Evolutionary conservation across 306 rosid species (phyloP), one percentile per base, ranked within the genome.

Genomic region (Lablab purpureus): DNA sequence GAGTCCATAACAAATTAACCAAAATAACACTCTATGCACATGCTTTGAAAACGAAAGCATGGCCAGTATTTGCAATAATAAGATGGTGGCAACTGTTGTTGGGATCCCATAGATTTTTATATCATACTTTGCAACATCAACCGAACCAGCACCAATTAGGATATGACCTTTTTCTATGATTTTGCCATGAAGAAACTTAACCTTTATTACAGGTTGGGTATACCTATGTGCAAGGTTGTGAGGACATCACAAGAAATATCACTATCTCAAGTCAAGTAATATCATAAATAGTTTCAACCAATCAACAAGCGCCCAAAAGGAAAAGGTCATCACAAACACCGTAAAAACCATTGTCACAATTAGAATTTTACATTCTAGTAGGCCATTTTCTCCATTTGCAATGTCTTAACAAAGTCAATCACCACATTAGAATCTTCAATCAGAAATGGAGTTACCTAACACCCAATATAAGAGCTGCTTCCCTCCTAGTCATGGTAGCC

Each of bases 401-500:
- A 67, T 43, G 49, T 46, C 34, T 34, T 19, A 43, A 71, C 10
- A 56, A 6, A 21, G 28, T 21, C n/a, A 49, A 22, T 18, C 21
- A 75, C 17, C 12, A 15, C 3, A 34, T 17, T 21, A 36, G 32
- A 79, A 68, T 15, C 45, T 65, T 37, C 7, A 64, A 65, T 49
- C 55, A 73, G 62, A 41, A 41, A 71, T 7, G 58, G 0, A 69
- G 37, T 67, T 88, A 94, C 98, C 98, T 87, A 80, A 94, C 77
- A 68, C 97, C 97, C 22, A 91, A 90, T 41, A 94, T 90, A 4
- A 50, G 86, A 75, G 98, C 91, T 9, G 98, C 98, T 81, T 94
- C 98, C 84, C 94, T 90, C 77, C 80, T 75, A 18, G 85, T 91
- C 97, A 94, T 94, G 49, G 84, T 74, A 43, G 94, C 78, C 75